phyloP scores from a whole-genome alignment of 1,284 basidiomycete genomes.

The Ustanciosporium gigantosporum region DNA sequence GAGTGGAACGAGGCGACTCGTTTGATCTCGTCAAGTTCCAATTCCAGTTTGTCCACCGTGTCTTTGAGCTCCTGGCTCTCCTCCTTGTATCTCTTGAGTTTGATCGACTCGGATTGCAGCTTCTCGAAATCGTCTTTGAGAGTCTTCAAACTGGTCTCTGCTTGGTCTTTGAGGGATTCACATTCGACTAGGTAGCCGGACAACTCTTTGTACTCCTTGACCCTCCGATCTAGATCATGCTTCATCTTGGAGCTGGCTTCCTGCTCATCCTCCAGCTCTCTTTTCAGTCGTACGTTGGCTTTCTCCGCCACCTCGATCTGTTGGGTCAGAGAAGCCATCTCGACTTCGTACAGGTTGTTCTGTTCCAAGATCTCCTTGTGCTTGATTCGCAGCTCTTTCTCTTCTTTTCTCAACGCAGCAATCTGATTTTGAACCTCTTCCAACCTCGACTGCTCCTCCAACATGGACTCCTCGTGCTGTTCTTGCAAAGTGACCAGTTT shows the following conservation, averaged over 20 bases:
- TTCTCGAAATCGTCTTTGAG: conserved; percentile 27
- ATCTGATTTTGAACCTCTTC: conserved; percentile 33
- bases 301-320: conserved; percentile 28
- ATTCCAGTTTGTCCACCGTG: conserved; percentile 31
- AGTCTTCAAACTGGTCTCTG: conserved; percentile 5
- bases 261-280: conserved; percentile 31
- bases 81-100: conserved; percentile 27
- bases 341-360: conserved; percentile 21
- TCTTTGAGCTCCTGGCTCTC: conserved; percentile 15
- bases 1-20: conserved; percentile 22
- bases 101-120: conserved; percentile 8
- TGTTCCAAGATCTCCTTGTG: conserved; percentile 27
- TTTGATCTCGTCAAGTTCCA: conserved; percentile 32
- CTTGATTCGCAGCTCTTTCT: conserved; percentile 26
- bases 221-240: conserved; percentile 20
- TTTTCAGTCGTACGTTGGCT: conserved; percentile 17
- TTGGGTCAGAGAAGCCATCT: conserved; percentile 19
- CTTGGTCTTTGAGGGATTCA: conserved; percentile 17
- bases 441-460: conserved; percentile 27
- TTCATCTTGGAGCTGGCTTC: conserved; percentile 21
- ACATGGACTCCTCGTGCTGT: conserved; percentile 31
- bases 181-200: conserved; percentile 30
- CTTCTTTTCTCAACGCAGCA: conserved; percentile 25
- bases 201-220: conserved; percentile 24
- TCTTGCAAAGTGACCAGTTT: conserved; percentile 37